Conservation (phyloP, 176 grass and related monocot species). For the Thalia dealbata region DNA sequence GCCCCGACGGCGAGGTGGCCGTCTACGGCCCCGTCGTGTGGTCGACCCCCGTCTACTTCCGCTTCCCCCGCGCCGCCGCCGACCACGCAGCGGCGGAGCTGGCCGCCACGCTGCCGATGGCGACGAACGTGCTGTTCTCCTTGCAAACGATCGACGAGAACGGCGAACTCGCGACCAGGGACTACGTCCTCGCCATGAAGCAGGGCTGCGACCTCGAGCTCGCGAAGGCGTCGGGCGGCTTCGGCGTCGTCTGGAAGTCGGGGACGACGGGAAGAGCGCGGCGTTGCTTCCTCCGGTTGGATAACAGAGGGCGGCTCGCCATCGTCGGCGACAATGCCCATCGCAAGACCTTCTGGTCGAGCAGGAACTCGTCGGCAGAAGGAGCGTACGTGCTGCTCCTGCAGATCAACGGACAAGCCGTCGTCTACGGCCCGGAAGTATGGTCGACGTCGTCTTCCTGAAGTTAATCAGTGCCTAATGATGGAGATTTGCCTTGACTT, state of each 20-base stretch:
- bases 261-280: not conserved
- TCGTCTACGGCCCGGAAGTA: constrained; percentile 6
- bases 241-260: constrained; percentile 5
- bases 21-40: not conserved
- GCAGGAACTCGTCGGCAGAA: not conserved
- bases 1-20: not conserved
- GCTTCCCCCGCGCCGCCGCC: not conserved
- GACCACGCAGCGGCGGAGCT: not conserved
- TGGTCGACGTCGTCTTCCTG: not conserved
- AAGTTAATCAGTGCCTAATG: not conserved
- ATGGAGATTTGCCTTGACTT: too few species aligned
- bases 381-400: constrained; percentile 5
- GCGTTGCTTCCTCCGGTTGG: not conserved
- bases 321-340: not conserved
- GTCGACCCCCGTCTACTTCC: not conserved
- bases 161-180: not conserved
- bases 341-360: not conserved
- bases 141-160: not conserved
- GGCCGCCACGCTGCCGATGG: not conserved
- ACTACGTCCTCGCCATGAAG: constrained; percentile 1
- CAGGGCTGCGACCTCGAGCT: not conserved
- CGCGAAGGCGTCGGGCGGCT: not conserved
- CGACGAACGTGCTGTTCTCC: constrained; percentile 10
- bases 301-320: constrained; percentile 1
- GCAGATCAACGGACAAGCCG: constrained; percentile 7